Percentiles rank a stretch among this genome's conserved stretches.
Conservation (phyloP, 1,284 basidiomycete species). For the Sporisorium graminicola region DNA sequence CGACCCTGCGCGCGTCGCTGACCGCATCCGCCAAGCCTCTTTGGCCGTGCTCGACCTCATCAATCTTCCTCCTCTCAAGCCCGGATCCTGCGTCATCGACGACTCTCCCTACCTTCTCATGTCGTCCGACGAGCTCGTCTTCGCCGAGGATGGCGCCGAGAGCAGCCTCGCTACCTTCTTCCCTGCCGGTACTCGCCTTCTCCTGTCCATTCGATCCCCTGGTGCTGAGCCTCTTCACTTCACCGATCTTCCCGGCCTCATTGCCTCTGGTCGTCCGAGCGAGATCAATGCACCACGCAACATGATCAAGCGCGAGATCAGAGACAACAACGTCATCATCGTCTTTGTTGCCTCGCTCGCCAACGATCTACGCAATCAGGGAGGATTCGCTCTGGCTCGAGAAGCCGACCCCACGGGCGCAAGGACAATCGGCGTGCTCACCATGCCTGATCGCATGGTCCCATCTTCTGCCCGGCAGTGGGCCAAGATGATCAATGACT, state of each 20-base stretch:
- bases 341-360: conserved; percentile 21
- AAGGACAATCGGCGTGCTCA: conserved; percentile 31
- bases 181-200: conserved; percentile 12
- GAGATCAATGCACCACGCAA: conserved; percentile 16
- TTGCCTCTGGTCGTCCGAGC: conserved; percentile 8
- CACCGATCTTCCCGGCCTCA: conserved; percentile 32
- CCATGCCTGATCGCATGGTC: conserved; percentile 34
- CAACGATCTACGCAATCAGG: conserved; percentile 21
- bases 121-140: conserved; percentile 14
- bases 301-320: conserved; percentile 28
- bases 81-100: neutral
- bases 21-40: conserved; percentile 25
- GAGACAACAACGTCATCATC: conserved; percentile 14
- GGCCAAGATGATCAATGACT: conserved; percentile 30
- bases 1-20: conserved; percentile 21
- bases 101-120: conserved; percentile 10
- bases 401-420: conserved; percentile 3
- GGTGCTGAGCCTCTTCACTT: conserved; percentile 28
- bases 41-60: conserved; percentile 17
- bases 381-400: conserved; percentile 15
- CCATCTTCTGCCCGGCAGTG: conserved; percentile 16
- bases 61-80: neutral
- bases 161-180: conserved; percentile 19
- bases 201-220: conserved; percentile 10
- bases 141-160: conserved; percentile 20